phyloP scores from a whole-genome alignment of 208 protist genomes.

The Leptomonas seymouri region DNA sequence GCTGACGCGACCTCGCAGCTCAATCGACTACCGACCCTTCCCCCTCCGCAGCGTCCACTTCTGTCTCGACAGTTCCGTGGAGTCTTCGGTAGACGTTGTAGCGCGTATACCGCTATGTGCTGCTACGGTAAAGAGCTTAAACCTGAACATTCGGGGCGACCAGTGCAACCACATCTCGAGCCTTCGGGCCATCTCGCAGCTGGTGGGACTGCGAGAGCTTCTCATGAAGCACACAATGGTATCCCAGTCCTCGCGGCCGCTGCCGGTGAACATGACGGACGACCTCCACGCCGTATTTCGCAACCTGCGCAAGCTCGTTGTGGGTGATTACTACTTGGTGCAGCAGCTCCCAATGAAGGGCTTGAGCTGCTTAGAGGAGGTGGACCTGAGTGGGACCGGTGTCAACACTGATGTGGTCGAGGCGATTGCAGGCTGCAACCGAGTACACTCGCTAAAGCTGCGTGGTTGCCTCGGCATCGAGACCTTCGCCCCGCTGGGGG shows the following conservation, averaged over 20 bases:
- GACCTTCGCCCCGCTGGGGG: slow-evolving; percentile 8
- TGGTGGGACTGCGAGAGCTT: slow-evolving; percentile 34
- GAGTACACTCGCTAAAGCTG: slow-evolving; percentile 20
- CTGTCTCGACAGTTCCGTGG: slow-evolving; percentile 19
- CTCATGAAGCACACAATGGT: slow-evolving; percentile 34
- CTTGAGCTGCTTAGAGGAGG: slow-evolving; percentile 25
- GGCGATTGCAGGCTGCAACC: slow-evolving; percentile 21
- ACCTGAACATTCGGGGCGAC: slow-evolving; percentile 32
- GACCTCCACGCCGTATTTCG: slow-evolving; percentile 31
- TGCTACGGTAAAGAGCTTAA: slow-evolving; percentile 24
- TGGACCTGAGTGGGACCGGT: slow-evolving; percentile 23
- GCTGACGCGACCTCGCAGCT: slow-evolving; percentile 17
- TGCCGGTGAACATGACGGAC: slow-evolving; percentile 20
- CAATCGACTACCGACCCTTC: background rate
- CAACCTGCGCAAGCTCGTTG: slow-evolving; percentile 30
- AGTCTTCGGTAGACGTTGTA: slow-evolving; percentile 24
- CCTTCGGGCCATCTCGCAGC: slow-evolving; percentile 20
- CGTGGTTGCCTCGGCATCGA: slow-evolving; percentile 19
- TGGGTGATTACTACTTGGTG: slow-evolving; percentile 36
- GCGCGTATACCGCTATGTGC: slow-evolving; percentile 31
- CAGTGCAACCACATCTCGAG: slow-evolving; percentile 29
- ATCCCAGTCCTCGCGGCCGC: slow-evolving; percentile 7
- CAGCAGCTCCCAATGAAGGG: slow-evolving; percentile 25
- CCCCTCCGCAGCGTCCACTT: slow-evolving; percentile 31
- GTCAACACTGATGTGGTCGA: slow-evolving; percentile 19